These are phyloP conservation scores for Salix purpurea DNA, from an alignment of 345 rosid species.

Conservation along the genomic window DNA sequence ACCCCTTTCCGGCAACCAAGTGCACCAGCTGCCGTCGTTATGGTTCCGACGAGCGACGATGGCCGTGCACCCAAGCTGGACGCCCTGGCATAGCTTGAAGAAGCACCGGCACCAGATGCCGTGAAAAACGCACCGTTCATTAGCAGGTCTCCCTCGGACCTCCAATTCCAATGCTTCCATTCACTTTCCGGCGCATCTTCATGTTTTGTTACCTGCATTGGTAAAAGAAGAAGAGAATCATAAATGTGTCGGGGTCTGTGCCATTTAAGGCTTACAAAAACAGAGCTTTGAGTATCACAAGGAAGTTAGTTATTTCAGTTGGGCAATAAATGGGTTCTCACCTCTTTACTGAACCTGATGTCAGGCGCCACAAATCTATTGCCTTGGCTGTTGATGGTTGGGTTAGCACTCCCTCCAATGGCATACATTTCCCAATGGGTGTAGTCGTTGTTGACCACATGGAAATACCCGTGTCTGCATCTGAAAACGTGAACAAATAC, in stretches of 20 bases:
- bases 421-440: conserved; percentile 35
- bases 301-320: conserved; percentile 21
- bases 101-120: conserved; percentile 24
- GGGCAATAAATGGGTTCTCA: neutral
- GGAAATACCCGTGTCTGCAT: conserved; percentile 29
- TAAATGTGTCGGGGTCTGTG: neutral
- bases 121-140: conserved; percentile 27
- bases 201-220: conserved; percentile 23
- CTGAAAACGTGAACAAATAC: conserved; percentile 3
- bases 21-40: conserved; percentile 16
- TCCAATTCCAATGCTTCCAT: conserved; percentile 35
- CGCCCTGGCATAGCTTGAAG: conserved; percentile 29
- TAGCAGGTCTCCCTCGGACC: conserved; percentile 28
- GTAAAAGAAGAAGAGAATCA: neutral
- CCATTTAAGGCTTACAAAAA: neutral
- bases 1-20: conserved; percentile 21
- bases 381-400: conserved; percentile 29
- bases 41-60: conserved; percentile 24
- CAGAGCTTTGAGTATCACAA: neutral
- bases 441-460: conserved; percentile 33
- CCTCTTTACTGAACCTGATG: conserved; percentile 25
- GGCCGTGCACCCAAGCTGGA: conserved; percentile 29
- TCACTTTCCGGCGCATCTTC: conserved; percentile 29
- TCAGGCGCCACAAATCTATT: conserved; percentile 29
- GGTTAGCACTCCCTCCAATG: conserved; percentile 28